Conservation (phyloP, 2,329 filamentous ascomycete species). For the Coleophoma crateriformis region DNA sequence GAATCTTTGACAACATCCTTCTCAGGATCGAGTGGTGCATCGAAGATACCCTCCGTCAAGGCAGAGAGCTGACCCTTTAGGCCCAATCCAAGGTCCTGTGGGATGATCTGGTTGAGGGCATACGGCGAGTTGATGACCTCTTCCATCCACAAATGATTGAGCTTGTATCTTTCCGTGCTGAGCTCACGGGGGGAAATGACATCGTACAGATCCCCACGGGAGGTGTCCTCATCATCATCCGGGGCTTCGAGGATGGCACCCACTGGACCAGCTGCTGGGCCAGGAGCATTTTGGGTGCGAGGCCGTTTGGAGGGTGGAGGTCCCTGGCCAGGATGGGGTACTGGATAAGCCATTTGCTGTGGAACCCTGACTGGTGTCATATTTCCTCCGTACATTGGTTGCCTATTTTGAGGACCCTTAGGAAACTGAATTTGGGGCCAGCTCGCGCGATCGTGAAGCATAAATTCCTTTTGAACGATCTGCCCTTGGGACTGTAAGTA, state of each 20-base stretch:
- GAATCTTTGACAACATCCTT: slow-evolving; percentile 47
- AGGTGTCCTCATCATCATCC: slow-evolving; percentile 88
- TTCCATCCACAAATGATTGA: slow-evolving; percentile 99
- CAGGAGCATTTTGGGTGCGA: slow-evolving; percentile 16
- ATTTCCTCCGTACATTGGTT: slow-evolving; percentile 19
- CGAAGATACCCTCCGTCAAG: slow-evolving; percentile 81
- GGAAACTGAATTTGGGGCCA: slow-evolving; percentile 83
- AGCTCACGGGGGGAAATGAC: slow-evolving; percentile 85
- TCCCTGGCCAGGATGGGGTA: slow-evolving; percentile 35
- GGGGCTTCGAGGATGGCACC: slow-evolving; percentile 28
- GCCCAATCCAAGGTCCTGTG: slow-evolving; percentile 81
- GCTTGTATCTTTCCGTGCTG: slow-evolving; percentile 78
- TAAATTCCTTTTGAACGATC: slow-evolving; percentile 86
- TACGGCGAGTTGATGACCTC: slow-evolving; percentile 92
- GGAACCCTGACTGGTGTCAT: slow-evolving; percentile 24
- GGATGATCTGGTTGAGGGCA: slow-evolving; percentile 75
- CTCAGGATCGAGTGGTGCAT: slow-evolving; percentile 48
- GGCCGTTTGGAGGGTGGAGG: slow-evolving; percentile 51
- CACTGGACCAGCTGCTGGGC: slow-evolving; percentile 10
- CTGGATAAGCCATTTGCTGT: slow-evolving; percentile 58
- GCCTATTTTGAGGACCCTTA: slow-evolving; percentile 31
- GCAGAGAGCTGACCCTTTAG: slow-evolving; percentile 75
- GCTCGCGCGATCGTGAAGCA: slow-evolving; percentile 81
- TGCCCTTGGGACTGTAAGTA: slow-evolving; percentile 72
- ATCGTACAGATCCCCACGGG: slow-evolving; percentile 84